phyloP scores from a whole-genome alignment of 768 basidiomycete species.

The Lentinula lateritia region DNA sequence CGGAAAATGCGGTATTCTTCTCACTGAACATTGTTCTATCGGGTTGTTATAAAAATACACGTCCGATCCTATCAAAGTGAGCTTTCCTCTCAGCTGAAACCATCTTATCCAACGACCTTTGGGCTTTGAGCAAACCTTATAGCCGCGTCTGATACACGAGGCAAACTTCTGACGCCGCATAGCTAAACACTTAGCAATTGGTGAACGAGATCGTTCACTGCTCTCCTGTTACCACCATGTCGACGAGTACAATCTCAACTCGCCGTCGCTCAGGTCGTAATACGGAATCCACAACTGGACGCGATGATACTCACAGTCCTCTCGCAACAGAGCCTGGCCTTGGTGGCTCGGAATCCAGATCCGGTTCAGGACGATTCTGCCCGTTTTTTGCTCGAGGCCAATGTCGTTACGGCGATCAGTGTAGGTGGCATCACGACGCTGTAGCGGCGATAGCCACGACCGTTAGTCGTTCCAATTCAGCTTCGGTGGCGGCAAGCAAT shows the following conservation, averaged over 20 bases:
- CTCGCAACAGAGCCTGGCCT: not conserved
- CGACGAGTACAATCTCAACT: not conserved
- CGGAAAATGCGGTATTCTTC: too few species aligned
- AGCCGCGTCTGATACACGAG: not conserved
- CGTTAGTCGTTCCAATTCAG: not conserved
- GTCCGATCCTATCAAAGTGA: too few species aligned
- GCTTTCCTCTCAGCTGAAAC: too few species aligned
- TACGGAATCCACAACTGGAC: not conserved
- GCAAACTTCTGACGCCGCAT: not conserved
- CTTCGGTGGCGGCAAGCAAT: not conserved
- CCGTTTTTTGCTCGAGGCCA: conserved; percentile 2
- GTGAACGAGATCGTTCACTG: not conserved
- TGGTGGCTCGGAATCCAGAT: not conserved
- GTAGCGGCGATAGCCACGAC: not conserved
- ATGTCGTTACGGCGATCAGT: conserved; percentile 5
- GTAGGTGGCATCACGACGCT: not conserved
- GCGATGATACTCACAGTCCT: not conserved
- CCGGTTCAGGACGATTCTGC: not conserved
- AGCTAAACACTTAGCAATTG: too few species aligned
- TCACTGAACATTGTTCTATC: too few species aligned
- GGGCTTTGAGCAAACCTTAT: not conserved
- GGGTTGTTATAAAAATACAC: too few species aligned
- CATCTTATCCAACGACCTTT: too few species aligned
- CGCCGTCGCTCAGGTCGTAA: not conserved
- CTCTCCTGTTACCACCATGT: not conserved